Evolutionary conservation across 1,139 yeast species (phyloP).

Genomic region (Taphrina sp.): DNA sequence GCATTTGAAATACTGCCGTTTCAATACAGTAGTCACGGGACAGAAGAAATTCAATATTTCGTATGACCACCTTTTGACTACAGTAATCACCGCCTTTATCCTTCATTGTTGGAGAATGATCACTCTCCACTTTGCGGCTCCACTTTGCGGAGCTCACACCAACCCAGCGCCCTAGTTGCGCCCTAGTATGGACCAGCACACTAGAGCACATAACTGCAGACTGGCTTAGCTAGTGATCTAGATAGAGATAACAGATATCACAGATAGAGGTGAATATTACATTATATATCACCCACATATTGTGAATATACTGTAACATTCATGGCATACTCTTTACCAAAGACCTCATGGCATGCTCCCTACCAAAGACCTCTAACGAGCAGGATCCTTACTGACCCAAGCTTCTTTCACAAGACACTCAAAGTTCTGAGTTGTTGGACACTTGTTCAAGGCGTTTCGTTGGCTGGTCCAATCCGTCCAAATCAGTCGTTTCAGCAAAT

Average conservation of each 20-base stretch:
- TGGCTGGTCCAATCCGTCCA: slow-evolving; percentile 1
- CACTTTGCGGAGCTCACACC: no score
- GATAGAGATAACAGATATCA: no score
- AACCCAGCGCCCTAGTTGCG: no score
- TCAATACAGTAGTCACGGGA: background rate
- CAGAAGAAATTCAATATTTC: background rate
- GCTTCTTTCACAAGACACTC: background rate
- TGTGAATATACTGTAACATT: no score
- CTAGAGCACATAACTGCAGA: no score
- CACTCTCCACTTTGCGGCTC: no score
- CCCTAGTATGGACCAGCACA: no score
- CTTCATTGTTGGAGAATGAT: no score
- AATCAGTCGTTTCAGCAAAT: background rate
- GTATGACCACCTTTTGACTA: slow-evolving; percentile 11
- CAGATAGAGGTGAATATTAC: no score
- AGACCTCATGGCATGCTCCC: background rate
- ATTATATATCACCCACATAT: no score
- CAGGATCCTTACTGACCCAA: background rate
- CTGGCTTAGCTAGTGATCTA: no score
- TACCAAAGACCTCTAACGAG: background rate
- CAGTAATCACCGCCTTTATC: background rate
- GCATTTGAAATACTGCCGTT: background rate
- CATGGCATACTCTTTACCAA: no score
- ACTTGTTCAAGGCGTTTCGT: background rate
- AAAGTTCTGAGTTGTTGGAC: background rate